phyloP scores from a whole-genome alignment of 768 basidiomycete genomes.

The Ramaria sp. region DNA sequence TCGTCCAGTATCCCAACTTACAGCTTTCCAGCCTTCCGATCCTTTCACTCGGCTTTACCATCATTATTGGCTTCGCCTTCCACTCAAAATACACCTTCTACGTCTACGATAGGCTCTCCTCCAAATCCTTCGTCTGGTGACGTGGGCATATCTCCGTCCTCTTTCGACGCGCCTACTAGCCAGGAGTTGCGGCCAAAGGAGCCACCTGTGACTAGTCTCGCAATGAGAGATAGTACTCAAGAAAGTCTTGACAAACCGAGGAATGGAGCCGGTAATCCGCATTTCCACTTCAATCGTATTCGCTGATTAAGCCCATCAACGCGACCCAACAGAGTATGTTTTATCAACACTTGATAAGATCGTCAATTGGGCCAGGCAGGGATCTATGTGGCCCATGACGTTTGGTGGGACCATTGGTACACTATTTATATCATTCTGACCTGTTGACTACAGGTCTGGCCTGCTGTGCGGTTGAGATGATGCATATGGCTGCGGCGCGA shows the following conservation, averaged over 20 bases:
- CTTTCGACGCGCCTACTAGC: slow-evolving; percentile 5
- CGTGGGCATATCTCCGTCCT: slow-evolving; percentile 4
- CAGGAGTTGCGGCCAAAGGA: slow-evolving; percentile 20
- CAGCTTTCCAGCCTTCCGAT: slow-evolving; percentile 33
- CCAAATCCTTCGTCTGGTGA: slow-evolving; percentile 27
- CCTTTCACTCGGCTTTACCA: slow-evolving; percentile 44
- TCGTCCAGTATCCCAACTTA: neutral
- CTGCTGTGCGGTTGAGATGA: slow-evolving; percentile 99
- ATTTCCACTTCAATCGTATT: neutral
- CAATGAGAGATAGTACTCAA: slow-evolving; percentile 74
- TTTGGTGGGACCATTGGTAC: slow-evolving; percentile 43
- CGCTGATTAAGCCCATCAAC: neutral
- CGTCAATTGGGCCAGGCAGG: slow-evolving; percentile 94
- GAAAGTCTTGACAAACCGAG: slow-evolving; percentile 76
- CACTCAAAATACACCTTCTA: neutral
- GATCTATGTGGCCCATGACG: slow-evolving; percentile 99
- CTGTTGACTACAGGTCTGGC: slow-evolving; percentile 60
- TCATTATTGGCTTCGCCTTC: slow-evolving; percentile 29
- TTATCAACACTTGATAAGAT: slow-evolving; percentile 93
- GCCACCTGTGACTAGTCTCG: slow-evolving; percentile 55
- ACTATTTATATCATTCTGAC: neutral
- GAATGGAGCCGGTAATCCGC: slow-evolving; percentile 72
- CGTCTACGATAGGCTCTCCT: slow-evolving; percentile 12
- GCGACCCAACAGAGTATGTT: slow-evolving; percentile 69
- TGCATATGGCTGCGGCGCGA: slow-evolving; percentile 99